Evolutionary conservation across 2,329 filamentous ascomycete genomes (phyloP), one percentile per base, ranked within the genome.

Genomic region (Aspergillus unguis): DNA sequence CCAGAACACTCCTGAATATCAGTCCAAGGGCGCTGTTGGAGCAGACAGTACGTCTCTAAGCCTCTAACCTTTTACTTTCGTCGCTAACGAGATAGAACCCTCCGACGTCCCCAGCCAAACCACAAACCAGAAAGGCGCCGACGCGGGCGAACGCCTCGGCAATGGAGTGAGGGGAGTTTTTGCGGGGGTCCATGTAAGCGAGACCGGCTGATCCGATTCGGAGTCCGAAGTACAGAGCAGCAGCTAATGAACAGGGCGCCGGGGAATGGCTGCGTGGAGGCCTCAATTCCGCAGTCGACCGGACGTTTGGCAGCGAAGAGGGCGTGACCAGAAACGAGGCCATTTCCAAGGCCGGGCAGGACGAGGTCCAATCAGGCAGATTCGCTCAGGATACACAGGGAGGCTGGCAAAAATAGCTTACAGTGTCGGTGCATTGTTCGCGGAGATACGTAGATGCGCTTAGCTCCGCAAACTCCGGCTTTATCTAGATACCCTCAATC

Each of bases 201-300:
- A 9, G 10, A 35, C n/a, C 25, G 1, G 31, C 28, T 6, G 9
- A 5, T 6, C 26, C 8, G 6, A 11, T 43, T 5, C 31, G 26
- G 6, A 3, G n/a, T 31, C n/a, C 32, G 53, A 44, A 37, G 31
- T 29, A 45, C 44, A 26, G 26, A 35, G 36, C 25, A 25, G 31
- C 32, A 11, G 32, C 38, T 35, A 26, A 17, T 36, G 17, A 42
- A 46, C 31, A 75, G 71, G 73, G 73, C 6, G 64, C 66, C 7
- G 73, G 73, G 5, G 73, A 75, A 53, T 66, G 66, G 4, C 57
- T 75, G 32, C 71, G 73, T 10, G 73, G 73, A 3, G 65, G 65
- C 1, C 45, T 71, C 3, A 72, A 64, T 48, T 63, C 68, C 25
- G 66, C 69, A 0, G 64, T 75, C 36, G 73, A 76, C 54, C 61